phyloP scores from a whole-genome alignment of 768 basidiomycete genomes.

The Lentinula edodes region DNA sequence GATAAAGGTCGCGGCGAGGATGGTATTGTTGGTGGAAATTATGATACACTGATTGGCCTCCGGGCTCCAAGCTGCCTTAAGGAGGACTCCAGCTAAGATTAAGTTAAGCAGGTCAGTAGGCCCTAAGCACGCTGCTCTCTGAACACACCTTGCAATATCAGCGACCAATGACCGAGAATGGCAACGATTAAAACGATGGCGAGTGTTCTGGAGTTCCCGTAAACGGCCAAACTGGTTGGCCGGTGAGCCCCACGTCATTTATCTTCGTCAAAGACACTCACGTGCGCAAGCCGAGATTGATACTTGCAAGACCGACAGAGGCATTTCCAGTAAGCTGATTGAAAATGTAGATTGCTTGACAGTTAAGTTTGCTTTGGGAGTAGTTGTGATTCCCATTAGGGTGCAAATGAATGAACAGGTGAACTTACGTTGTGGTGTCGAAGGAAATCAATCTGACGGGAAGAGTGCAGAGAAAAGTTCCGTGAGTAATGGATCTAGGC shows the following conservation, averaged over 20 bases:
- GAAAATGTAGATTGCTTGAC: constrained; percentile 66
- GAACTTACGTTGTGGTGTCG: constrained; percentile 45
- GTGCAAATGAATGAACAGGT: not conserved
- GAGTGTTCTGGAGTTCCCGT: constrained; percentile 50
- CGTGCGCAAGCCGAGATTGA: constrained; percentile 68
- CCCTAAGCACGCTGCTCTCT: not conserved
- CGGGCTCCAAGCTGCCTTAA: constrained; percentile 52
- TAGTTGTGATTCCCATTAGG: not conserved
- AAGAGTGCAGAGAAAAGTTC: not conserved
- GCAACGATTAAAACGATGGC: constrained; percentile 45
- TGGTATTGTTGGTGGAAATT: constrained; percentile 47
- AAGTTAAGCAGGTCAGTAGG: not conserved
- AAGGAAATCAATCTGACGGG: constrained; percentile 44
- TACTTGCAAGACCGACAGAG: constrained; percentile 62
- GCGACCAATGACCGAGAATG: constrained; percentile 68
- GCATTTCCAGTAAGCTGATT: constrained; percentile 61
- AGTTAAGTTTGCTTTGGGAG: constrained; percentile 42
- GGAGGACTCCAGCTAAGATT: constrained; percentile 40
- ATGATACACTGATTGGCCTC: constrained; percentile 48
- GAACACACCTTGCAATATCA: constrained; percentile 55
- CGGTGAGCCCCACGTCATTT: not conserved
- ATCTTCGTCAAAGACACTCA: constrained; percentile 24
- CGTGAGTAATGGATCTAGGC: constrained; percentile 4
- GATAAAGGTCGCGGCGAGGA: constrained; percentile 64
- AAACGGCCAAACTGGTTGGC: constrained; percentile 56